Evolutionary conservation across 148 eudicot genomes (phyloP).

Genomic region (Rheum nobile): DNA sequence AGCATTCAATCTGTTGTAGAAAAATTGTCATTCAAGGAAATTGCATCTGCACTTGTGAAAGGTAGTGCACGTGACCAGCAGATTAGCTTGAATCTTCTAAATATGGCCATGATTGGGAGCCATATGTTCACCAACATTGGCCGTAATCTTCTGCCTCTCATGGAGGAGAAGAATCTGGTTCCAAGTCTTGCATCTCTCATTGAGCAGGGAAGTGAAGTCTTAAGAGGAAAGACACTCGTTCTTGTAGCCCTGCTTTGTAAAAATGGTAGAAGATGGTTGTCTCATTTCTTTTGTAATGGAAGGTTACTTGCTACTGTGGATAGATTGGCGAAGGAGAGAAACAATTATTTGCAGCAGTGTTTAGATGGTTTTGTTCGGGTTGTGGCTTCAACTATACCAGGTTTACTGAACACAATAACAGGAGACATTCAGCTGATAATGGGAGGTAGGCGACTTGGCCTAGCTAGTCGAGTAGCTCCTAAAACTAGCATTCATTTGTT

Average conservation of each 20-base stretch:
- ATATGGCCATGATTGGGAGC: slow-evolving; percentile 19
- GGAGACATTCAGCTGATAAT: slow-evolving; percentile 73
- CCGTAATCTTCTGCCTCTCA: slow-evolving; percentile 2
- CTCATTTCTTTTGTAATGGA: slow-evolving; percentile 75
- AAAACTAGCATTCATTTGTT: slow-evolving; percentile 73
- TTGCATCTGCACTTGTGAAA: slow-evolving; percentile 54
- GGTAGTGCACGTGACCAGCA: slow-evolving; percentile 95
- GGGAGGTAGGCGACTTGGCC: slow-evolving; percentile 71
- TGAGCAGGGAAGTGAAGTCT: slow-evolving; percentile 87
- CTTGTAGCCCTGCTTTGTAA: slow-evolving; percentile 85
- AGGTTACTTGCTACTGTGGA: slow-evolving; percentile 78
- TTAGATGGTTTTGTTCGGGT: slow-evolving; percentile 51
- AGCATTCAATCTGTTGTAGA: slow-evolving; percentile 63
- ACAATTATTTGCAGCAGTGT: slow-evolving; percentile 66
- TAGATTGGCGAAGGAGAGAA: slow-evolving; percentile 77
- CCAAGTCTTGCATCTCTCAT: slow-evolving; percentile 66
- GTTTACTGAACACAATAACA: slow-evolving; percentile 62
- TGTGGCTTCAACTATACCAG: slow-evolving; percentile 64
- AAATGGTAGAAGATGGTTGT: slow-evolving; percentile 69
- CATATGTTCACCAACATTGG: background rate
- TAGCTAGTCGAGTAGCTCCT: slow-evolving; percentile 46
- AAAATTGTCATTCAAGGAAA: slow-evolving; percentile 71
- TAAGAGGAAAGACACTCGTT: slow-evolving; percentile 83
- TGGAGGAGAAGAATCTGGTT: slow-evolving; percentile 80
- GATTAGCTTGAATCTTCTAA: slow-evolving; percentile 79